Conservation (phyloP, 495 filamentous ascomycete genomes). For the Neurospora sp. region DNA sequence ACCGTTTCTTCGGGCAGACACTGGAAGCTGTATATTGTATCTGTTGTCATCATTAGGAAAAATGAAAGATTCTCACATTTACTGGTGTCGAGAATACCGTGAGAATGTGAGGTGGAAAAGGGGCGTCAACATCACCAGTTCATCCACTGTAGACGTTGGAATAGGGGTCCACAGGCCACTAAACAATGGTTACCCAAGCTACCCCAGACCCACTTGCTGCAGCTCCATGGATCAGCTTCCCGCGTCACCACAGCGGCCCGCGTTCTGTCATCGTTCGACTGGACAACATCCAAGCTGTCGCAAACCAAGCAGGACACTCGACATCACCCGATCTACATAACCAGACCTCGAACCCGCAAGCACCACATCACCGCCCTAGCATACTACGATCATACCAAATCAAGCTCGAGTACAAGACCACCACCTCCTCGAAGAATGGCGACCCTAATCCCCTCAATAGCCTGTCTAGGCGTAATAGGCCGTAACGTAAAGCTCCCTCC, state of each 20-base stretch:
- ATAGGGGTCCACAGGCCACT: neutral
- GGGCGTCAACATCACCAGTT: neutral
- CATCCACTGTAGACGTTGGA: neutral
- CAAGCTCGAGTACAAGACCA: neutral
- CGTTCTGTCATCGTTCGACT: neutral
- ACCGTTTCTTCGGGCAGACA: neutral
- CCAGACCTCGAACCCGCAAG: neutral
- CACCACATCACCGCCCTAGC: neutral
- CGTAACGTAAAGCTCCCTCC: slow-evolving; percentile 52
- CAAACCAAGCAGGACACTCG: neutral
- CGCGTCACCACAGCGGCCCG: neutral
- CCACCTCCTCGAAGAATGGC: slow-evolving; percentile 23
- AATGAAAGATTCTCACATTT: neutral
- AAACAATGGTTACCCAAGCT: neutral
- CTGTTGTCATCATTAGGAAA: neutral
- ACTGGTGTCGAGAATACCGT: no score
- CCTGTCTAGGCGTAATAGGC: slow-evolving; percentile 87
- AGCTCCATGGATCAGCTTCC: neutral
- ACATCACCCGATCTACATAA: neutral
- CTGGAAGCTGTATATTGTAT: neutral
- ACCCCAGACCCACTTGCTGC: neutral
- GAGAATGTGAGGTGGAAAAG: neutral
- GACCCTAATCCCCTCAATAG: slow-evolving; percentile 58
- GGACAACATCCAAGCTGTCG: neutral
- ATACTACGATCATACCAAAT: neutral